Base-by-base conservation (phyloP, 106 monocot genomes). In the Allium cepa region DNA sequence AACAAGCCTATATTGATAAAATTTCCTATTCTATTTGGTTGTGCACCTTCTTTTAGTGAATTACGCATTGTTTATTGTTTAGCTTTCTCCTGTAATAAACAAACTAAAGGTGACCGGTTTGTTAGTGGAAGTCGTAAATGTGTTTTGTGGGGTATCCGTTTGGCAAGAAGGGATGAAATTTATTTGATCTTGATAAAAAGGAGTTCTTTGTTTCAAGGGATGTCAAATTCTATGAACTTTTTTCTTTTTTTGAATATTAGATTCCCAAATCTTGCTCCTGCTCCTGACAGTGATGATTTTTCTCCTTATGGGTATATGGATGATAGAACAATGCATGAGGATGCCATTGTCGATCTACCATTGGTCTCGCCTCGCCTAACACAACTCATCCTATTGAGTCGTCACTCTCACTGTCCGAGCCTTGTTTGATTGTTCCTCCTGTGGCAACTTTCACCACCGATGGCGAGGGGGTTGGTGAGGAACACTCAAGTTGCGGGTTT, bases 161-260 rank as follows among this genome's bases (percentile, higher is more conserved):
- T 67, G 50, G 51, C 0, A 49, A 52, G 48, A 67, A 67, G 13
- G 67, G 50, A 9, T 36, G 36, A 4, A 36, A 36, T 4, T 36
- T 36, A 36, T 36, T 36, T 36, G 36, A 36, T 4, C 4, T 36
- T 2, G 36, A 36, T n/a, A n/a, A n/a, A 2, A 36, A 36, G 36
- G 4, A 36, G 4, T 36, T 2, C 26, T 67, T 67, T 51, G 8
- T 50, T 1, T n/a, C 49, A 0, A 50, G 67, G 49, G 67, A 67
- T 67, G 67, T 67, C 2, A 67, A 11, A 14, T 67, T 67, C n/a
- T 48, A 51, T 67, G 67, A 67, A 64, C 1, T 0, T 60, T 2
- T 60, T 60, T 17, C 59, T 15, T 9, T 60, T 9, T 60, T 56
- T 56, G 67, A 67, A 64, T 9, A n/a, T 60, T 2, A 7, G 8